Evolutionary conservation across 768 basidiomycete species (phyloP), one percentile per base, ranked within the genome.

Genomic region (Podaxis pistillaris): DNA sequence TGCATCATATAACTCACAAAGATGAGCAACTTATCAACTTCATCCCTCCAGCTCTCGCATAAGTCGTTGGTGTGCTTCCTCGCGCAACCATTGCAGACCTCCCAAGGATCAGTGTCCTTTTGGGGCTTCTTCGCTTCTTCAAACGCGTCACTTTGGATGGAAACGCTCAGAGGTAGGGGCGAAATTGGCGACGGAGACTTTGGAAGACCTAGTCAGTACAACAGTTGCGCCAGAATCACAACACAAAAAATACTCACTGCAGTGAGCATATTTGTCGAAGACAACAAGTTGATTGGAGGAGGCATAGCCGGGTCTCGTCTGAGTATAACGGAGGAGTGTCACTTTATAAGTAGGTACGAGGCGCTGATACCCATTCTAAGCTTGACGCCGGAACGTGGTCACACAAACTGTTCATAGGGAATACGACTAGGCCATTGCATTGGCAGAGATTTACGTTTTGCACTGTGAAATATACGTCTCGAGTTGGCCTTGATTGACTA

Each of bases 21-120:
- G 15, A 66, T 46, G 17, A 66, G 54, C 30, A 63, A 22, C 28
- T 63, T 63, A 28, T 63, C 65, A 3, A 66, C 54, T 50, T 65
- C 64, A 19, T 63, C 62, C 30, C 56, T 50, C 64, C 64, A 65
- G 15, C 36, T 57, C 15, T 59, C 51, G 56, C 61, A 59, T 26
- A 63, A 22, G n/a, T 53, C 51, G 37, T 58, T 50, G 49, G 62
- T 60, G 37, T 65, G 62, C 22, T 55, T 55, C 38, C 44, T 57
- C 11, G 44, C 56, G n/a, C 41, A 49, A n/a, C 57, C 26, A 28
- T 56, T 56, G 38, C 62, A 63, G 41, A 63, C 33, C 22, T 55
- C 55, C 62, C 62, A 63, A 36, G 62, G 50, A 24, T 63, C 62
- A 9, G 22, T 50, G 7, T n/a, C 47, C 24, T 50, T 50, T 11